Base-by-base conservation (phyloP, 495 filamentous ascomycete genomes). In the Neurospora tetraspora region DNA sequence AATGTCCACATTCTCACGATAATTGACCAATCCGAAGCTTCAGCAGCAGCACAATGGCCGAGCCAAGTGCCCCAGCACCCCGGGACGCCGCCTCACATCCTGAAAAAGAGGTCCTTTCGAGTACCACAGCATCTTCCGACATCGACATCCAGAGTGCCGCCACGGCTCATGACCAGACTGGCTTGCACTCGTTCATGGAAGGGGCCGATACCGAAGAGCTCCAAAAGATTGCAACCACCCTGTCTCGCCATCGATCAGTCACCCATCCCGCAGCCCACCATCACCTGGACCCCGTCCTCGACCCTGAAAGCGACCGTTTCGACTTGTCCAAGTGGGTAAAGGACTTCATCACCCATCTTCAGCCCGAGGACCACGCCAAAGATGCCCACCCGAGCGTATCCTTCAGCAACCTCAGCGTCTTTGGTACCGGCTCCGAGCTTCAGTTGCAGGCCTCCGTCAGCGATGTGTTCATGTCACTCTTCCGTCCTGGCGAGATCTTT, bases 381-480 rank as follows among this genome's bases (percentile, higher is more conserved):
- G 4, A 61, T 23, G 71, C 43, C 68, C n/a, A 74, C 1, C 70
- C 75, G 2, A 85, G 87, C 12, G 79, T 88, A 9, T 78, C 81
- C 2, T 88, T 88, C 74, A 80, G 83, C 69, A 82, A 88, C 70
- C 81, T 90, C 65, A 84, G 84, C 68, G 85, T 89, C 16, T 86
- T 81, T 3, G 88, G 87, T 6, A 84, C 86, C 0, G 87, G 87
- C 0, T 79, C 84, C 23, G 86, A 86, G 6, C 76, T 89, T 20
- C 85, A 88, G 69, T 82, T 89, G 1, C 88, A 90, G 75, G 80
- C 86, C n/a, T 87, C 82, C n/a, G 85, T 89, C 23, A 81, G 78
- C 5, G 85, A 84, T 9, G 73, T 87, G 5, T 73, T 88, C n/a
- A 73, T 83, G 40, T 81, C 83, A 0, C 88, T 85, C 1, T 81